Evolutionary conservation across 257 asterid species (phyloP), one percentile per base, ranked within the genome.

Genomic region (Solanum phureja): DNA sequence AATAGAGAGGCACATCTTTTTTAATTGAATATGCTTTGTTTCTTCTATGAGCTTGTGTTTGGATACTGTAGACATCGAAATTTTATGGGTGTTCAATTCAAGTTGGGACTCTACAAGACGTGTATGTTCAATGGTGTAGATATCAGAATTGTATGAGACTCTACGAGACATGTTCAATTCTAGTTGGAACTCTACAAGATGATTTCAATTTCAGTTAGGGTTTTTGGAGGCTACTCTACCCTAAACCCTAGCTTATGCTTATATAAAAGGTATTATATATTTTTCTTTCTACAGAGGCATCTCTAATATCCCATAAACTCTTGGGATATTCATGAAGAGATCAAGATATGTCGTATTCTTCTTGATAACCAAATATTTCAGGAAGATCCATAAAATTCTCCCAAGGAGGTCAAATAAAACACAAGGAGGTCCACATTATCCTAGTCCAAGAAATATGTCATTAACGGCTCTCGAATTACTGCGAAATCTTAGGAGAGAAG

Each of bases 1-100:
- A 73, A 5, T 34, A 34, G 81, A 34, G 44, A 72, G 0, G 23
- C 23, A 34, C 81, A 72, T 34, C 27, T 72, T 34, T 0, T 72
- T 72, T 72, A 3, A 33, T 35, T 72, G 81, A 18, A 34, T 34
- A 72, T 66, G 18, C n/a, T 72, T 33, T 74, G 52, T 35, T 69
- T 74, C 49, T 73, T 74, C 49, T 35, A 73, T 35, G 52, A 21
- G 83, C 52, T 27, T 71, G 24, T 31, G 77, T 71, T 29, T 29
- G 38, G 75, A 29, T 27, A 27, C 19, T 1, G 8, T 52, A 16
- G 62, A 52, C 23, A 16, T 52, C 23, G 0, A 52, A 52, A 52
- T 0, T 52, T 52, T 13, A 31, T 31, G 40, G 7, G 0, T 0
- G 13, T n/a, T 62, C 0, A 10, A n/a, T 62, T n/a, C 0, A 0